Percentiles rank a stretch among this genome's conserved stretches.
phyloP scores from a whole-genome alignment of 306 rosid species.

The Parietaria judaica region DNA sequence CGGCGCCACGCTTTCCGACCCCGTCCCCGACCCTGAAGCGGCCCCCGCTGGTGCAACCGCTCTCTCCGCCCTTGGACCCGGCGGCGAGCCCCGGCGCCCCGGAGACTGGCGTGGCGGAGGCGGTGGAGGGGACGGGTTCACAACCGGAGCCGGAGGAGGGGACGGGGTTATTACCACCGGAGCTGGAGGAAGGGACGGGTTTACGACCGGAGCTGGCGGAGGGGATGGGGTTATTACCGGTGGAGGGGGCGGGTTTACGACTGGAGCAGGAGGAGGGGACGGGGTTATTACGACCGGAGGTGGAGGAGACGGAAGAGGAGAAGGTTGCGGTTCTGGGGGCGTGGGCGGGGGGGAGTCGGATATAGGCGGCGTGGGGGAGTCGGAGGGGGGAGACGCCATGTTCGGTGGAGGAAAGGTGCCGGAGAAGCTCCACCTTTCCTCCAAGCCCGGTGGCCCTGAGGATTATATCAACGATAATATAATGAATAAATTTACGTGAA shows the following conservation, averaged over 20 bases:
- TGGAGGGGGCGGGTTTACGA: constrained; percentile 16
- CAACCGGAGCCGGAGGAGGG: constrained; percentile 1
- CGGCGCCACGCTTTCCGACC: constrained; percentile 7
- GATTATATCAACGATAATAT: not conserved
- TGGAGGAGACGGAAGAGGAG: constrained; percentile 4
- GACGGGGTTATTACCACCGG: constrained; percentile 16
- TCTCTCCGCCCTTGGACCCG: constrained; percentile 15
- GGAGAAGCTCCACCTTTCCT: constrained; percentile 43
- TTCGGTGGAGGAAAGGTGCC: constrained; percentile 28
- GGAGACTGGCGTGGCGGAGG: constrained; percentile 9
- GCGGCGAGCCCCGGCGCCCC: constrained; percentile 1
- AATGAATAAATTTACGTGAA: no score
- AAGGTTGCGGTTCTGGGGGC: constrained; percentile 5
- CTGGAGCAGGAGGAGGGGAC: not conserved
- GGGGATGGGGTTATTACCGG: constrained; percentile 24
- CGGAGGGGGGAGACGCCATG: constrained; percentile 38
- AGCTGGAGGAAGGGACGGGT: constrained; percentile 11
- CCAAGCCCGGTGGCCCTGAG: constrained; percentile 16
- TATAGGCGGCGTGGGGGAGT: constrained; percentile 19
- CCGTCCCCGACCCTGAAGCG: constrained; percentile 4
- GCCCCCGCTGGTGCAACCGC: constrained; percentile 22
- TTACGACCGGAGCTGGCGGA: not conserved
- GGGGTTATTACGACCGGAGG: constrained; percentile 3
- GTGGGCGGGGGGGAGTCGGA: constrained; percentile 17
- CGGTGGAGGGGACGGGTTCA: constrained; percentile 11